phyloP scores from a whole-genome alignment of 306 rosid genomes.

The Prunus persica region DNA sequence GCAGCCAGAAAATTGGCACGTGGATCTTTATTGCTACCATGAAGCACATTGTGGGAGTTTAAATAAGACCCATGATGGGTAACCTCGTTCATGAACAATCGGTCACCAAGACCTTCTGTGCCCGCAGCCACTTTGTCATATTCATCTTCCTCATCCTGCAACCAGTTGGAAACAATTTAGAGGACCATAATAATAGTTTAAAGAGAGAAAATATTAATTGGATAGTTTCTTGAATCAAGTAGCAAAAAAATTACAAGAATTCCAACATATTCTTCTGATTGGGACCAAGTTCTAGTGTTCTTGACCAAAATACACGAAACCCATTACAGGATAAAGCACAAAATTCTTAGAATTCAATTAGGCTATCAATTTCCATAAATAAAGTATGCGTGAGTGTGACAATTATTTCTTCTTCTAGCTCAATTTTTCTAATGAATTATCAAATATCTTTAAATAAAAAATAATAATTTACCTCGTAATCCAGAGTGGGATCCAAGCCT shows the following conservation, averaged over 20 bases:
- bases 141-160: slow-evolving; percentile 40
- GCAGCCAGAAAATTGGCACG: slow-evolving; percentile 32
- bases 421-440: not conserved
- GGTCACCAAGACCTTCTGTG: slow-evolving; percentile 14
- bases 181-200: not conserved
- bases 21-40: slow-evolving; percentile 10
- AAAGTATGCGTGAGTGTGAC: not conserved
- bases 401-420: not conserved
- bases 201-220: not conserved
- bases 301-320: not conserved
- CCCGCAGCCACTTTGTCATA: slow-evolving; percentile 38
- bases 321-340: not conserved
- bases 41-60: slow-evolving; percentile 32
- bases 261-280: not conserved
- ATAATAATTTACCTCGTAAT: slow-evolving; percentile 22
- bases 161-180: not conserved
- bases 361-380: not conserved
- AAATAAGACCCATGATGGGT: slow-evolving; percentile 21
- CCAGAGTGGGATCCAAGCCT: slow-evolving; percentile 34
- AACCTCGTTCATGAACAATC: slow-evolving; percentile 25
- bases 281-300: not conserved
- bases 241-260: not conserved
- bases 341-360: not conserved
- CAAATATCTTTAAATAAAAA: too few species aligned
- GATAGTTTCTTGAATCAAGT: not conserved